Base-by-base conservation (phyloP, 2,329 filamentous ascomycete species). In the Zelopaecilomyces penicillatus region DNA sequence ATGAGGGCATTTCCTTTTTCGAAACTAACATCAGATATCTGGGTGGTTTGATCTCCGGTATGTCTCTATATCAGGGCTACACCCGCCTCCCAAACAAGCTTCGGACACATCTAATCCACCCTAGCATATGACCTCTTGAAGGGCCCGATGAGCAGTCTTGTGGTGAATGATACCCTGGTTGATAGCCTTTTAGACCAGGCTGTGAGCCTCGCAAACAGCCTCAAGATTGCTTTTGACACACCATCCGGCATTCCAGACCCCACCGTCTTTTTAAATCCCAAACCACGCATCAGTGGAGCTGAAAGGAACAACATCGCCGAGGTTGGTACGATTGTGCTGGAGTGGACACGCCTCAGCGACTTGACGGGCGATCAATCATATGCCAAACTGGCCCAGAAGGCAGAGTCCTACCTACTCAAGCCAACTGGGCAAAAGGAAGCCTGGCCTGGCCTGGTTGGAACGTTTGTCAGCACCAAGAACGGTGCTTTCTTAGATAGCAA, bases 11-110 rank as follows among this genome's bases (percentile, higher is more conserved):
- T 40, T 91, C 84, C 33, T 65, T 95, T 6, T 95, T 95, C 56
- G 89, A 95, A 65, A 94, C 87, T 0, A 95, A 87, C 0, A 95
- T 95, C 57, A 82, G 89, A 29, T 95, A 95, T 56, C 67, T 95
- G 1, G 89, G 79, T 7, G 89, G 88, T 11, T 72, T 95, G 55
- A 59, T 95, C 6, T 85, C 88, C 3, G 86, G 82, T 76, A 52
- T 19, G 54, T 40, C n/a, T 28, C 33, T 6, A 5, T 19, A 19
- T 6, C 6, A 30, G 37, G 33, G 41, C 29, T 29, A 4, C 29
- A 35, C 19, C 30, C 11, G 40, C 26, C 26, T n/a, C 40, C 27
- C 7, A 2, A 29, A 19, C 7, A 49, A 39, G 10, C 29, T 30
- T 12, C n/a, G 3, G 19, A 19, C 19, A 19, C 19, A 52, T 9